A percentile compares a stretch with the other conserved stretches of the same genome.
Conservation (phyloP, 2,329 filamentous ascomycete genomes). For the Exophiala spinifera region DNA sequence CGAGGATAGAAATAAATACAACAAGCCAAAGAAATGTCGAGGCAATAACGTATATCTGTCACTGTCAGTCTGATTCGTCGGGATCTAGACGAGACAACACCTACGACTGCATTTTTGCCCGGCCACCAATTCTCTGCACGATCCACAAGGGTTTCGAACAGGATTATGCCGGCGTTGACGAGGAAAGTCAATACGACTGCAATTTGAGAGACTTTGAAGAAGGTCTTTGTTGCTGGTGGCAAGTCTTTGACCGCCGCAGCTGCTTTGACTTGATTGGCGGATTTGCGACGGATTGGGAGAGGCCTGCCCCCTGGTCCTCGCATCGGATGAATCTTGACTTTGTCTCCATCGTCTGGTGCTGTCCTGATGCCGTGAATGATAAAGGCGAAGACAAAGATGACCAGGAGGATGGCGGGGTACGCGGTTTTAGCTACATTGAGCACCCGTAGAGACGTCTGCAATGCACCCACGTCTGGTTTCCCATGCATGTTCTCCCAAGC, state of each 20-base stretch:
- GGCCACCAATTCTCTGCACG: constrained; percentile 75
- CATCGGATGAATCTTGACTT: constrained; percentile 27
- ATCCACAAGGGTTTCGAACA: constrained; percentile 68
- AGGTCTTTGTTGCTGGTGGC: constrained; percentile 62
- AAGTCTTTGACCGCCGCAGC: constrained; percentile 52
- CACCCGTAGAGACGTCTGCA: constrained; percentile 21
- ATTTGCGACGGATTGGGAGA: constrained; percentile 64
- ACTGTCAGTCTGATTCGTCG: constrained; percentile 18
- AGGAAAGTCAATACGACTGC: constrained; percentile 72
- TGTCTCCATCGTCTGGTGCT: constrained; percentile 47
- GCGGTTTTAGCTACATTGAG: constrained; percentile 40
- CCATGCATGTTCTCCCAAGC: constrained; percentile 17
- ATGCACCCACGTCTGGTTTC: constrained; percentile 18
- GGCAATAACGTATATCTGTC: constrained; percentile 77
- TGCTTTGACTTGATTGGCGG: constrained; percentile 48
- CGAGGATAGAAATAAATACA: constrained; percentile 79
- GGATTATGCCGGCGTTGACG: constrained; percentile 69
- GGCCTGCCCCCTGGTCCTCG: constrained; percentile 85
- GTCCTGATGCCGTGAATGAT: constrained; percentile 58
- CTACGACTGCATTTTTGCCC: constrained; percentile 71
- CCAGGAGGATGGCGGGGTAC: constrained; percentile 62
- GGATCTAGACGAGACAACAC: constrained; percentile 32
- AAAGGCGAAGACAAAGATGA: constrained; percentile 63
- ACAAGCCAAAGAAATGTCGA: constrained; percentile 85
- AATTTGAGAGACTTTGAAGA: constrained; percentile 73